Evolutionary conservation across 1,139 yeast species (phyloP), one percentile per base, ranked within the genome.

Genomic region (Suhomyces kunorum): DNA sequence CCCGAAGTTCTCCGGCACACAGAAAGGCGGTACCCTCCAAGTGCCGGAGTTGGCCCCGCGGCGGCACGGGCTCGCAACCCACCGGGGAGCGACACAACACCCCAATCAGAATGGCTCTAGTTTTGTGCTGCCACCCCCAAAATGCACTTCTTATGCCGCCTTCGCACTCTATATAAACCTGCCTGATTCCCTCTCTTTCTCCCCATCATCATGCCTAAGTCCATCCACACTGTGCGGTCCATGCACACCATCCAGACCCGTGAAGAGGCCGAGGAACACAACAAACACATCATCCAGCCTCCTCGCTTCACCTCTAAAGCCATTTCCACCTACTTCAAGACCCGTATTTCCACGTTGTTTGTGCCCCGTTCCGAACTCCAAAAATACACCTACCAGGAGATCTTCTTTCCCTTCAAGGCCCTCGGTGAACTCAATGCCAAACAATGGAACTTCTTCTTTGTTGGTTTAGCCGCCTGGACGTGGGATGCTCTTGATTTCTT

Each of bases 401-500:
- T 66, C 16, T 50, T 62, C 28, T 67, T 68, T 45, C 76, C 76
- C 0, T 64, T 69, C 40, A 46, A 51, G 4, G 62, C 66, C 7
- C 56, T 70, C 32, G 44, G 36, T 8, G 64, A 59, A 41, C 47
- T 70, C 41, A 54, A 56, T 15, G 51, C 56, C 20, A 55, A 53
- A 35, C 67, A 69, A 47, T 69, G 76, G 75, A 55, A 57, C 42
- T 67, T 59, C 41, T 66, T 67, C 45, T 40, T 55, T 17, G 48
- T 33, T 4, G 36, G 36, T 8, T 61, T 65, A 38, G 51, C 53
- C 34, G 71, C 67, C 17, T 70, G 75, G 75, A 66, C 73, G 6
- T 66, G 70, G 68, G 76, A 69, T 53, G 70, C 74, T 8, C 62
- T 70, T 46, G 76, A 69, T 51, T 68, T 63, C 46, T 68, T 68